A percentile compares a stretch with the other conserved stretches of the same genome.
These are phyloP conservation scores for Extremus antarcticus DNA, from an alignment of 495 filamentous ascomycete species.

Conservation along the genomic window DNA sequence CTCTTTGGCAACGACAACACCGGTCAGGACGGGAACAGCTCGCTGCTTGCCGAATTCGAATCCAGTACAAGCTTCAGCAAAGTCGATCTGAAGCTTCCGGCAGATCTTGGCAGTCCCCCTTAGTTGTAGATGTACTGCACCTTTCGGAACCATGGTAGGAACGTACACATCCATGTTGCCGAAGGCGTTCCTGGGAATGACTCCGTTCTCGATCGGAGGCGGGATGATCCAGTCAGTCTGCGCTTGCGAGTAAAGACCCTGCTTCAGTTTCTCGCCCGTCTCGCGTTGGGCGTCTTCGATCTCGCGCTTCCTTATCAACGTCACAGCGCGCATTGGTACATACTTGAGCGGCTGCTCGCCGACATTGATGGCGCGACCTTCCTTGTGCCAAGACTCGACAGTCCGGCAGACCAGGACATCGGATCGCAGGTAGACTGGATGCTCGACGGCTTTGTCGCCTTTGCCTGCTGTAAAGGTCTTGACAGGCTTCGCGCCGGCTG, in stretches of 20 bases:
- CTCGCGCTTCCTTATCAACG: constrained; percentile 76
- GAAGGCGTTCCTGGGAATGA: constrained; percentile 88
- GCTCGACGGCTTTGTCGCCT: constrained; percentile 53
- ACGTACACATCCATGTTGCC: constrained; percentile 96
- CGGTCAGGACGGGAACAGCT: constrained; percentile 83
- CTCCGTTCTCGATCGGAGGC: constrained; percentile 65
- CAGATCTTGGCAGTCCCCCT: constrained; percentile 68
- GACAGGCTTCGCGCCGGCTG: constrained; percentile 55
- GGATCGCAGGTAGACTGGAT: constrained; percentile 68
- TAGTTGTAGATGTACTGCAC: constrained; percentile 71
- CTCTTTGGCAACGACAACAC: constrained; percentile 77
- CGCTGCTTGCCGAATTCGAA: constrained; percentile 93
- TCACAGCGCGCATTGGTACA: constrained; percentile 85
- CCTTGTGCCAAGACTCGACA: constrained; percentile 96
- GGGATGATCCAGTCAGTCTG: constrained; percentile 94
- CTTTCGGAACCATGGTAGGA: constrained; percentile 79
- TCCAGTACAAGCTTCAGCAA: constrained; percentile 87
- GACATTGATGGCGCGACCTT: constrained; percentile 63
- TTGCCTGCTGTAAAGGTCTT: constrained; percentile 63
- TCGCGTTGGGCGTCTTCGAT: constrained; percentile 70
- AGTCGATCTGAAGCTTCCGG: constrained; percentile 73
- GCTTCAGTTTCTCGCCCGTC: constrained; percentile 71
- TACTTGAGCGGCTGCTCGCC: constrained; percentile 70
- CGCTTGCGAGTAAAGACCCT: constrained; percentile 72
- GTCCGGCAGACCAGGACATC: constrained; percentile 80